Conservation (phyloP, 495 filamentous ascomycete species). For the Aspergillus diversus region DNA sequence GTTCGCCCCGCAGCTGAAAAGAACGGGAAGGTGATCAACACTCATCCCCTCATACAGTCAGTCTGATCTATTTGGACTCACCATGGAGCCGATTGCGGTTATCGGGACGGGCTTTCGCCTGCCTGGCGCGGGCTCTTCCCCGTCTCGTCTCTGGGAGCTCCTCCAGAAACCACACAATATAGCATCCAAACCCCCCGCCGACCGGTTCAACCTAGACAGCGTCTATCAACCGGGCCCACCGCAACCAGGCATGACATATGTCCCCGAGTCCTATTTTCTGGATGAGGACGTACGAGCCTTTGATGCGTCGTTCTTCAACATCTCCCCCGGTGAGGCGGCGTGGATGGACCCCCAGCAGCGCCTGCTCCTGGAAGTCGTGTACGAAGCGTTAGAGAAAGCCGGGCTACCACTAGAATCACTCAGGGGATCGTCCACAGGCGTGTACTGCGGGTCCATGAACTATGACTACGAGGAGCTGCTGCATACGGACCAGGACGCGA, state of each 20-base stretch:
- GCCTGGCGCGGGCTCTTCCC: conserved; percentile 32
- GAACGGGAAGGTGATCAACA: too few species aligned
- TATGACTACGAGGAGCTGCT: conserved; percentile 46
- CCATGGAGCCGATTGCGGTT: conserved; percentile 39
- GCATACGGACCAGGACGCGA: conserved; percentile 47
- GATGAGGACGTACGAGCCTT: conserved; percentile 45
- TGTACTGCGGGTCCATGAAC: conserved; percentile 45
- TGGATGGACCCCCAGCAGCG: conserved; percentile 52
- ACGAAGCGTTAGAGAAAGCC: conserved; percentile 59
- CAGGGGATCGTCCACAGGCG: conserved; percentile 45
- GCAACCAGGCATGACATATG: conserved; percentile 29
- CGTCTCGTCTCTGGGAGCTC: conserved; percentile 34
- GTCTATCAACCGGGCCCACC: conserved; percentile 31
- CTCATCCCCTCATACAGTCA: too few species aligned
- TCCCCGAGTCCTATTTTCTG: conserved; percentile 41
- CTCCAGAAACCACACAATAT: conserved; percentile 32
- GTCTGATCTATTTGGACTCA: too few species aligned
- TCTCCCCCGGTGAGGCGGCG: conserved; percentile 55
- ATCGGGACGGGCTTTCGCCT: conserved; percentile 35
- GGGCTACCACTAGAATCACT: conserved; percentile 37
- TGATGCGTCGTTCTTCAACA: conserved; percentile 59
- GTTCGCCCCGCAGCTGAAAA: too few species aligned
- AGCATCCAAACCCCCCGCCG: conserved; percentile 21
- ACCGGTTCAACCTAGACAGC: conserved; percentile 38
- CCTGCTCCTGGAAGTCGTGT: conserved; percentile 59